Percentiles rank a stretch among this genome's conserved stretches.
Conservation (phyloP, 306 rosid genomes). For the Canavalia gladiata region DNA sequence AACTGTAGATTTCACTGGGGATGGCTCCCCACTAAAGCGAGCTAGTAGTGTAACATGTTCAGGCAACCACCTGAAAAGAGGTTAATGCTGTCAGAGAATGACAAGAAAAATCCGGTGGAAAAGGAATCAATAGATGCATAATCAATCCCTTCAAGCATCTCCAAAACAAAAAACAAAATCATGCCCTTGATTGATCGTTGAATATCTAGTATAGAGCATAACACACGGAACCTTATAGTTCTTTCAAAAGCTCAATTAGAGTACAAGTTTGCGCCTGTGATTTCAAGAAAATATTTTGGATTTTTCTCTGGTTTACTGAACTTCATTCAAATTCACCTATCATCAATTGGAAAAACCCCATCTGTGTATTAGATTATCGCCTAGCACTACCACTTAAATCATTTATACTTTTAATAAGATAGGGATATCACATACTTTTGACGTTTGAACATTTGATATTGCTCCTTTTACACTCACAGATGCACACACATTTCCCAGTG, state of each 20-base stretch:
- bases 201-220: slow-evolving; percentile 18
- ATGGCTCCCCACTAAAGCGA: slow-evolving; percentile 87
- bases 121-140: slow-evolving; percentile 22
- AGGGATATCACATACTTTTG: neutral
- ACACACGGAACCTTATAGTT: slow-evolving; percentile 5
- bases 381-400: slow-evolving; percentile 16
- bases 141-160: slow-evolving; percentile 29
- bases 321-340: slow-evolving; percentile 37
- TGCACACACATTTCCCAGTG: slow-evolving; percentile 25
- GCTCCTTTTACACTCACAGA: slow-evolving; percentile 17
- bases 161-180: slow-evolving; percentile 3
- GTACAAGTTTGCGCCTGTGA: neutral
- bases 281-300: slow-evolving; percentile 23
- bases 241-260: neutral
- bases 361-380: slow-evolving; percentile 1
- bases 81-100: slow-evolving; percentile 36
- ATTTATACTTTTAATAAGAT: slow-evolving; percentile 11
- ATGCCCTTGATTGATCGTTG: neutral
- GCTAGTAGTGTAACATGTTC: slow-evolving; percentile 93
- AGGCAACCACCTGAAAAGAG: slow-evolving; percentile 87
- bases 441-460: slow-evolving; percentile 10
- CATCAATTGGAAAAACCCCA: slow-evolving; percentile 22
- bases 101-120: neutral
- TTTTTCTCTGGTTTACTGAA: slow-evolving; percentile 27
- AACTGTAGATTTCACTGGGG: slow-evolving; percentile 93